Evolutionary conservation across 1,284 basidiomycete species (phyloP).

Genomic region (Volvariella volvacea): DNA sequence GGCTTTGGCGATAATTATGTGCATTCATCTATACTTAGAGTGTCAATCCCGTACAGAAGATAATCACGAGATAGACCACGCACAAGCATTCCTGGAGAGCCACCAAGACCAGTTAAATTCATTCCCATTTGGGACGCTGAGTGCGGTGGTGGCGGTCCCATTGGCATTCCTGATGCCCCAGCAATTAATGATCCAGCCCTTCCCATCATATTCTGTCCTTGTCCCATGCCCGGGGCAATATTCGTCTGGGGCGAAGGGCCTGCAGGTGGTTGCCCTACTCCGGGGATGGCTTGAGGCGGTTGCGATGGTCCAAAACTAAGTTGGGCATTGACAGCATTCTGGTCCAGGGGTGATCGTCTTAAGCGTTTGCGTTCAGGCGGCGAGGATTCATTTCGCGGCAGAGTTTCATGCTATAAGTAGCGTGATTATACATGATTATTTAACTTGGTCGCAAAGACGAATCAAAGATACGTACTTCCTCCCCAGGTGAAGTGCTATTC

Average conservation of each 20-base stretch:
- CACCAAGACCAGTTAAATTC: no score
- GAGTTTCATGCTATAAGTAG: constrained; percentile 36
- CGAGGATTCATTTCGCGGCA: constrained; percentile 50
- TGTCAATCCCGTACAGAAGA: no score
- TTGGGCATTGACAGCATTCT: constrained; percentile 17
- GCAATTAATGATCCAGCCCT: neutral
- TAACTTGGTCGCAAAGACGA: neutral
- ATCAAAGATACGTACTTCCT: constrained; percentile 41
- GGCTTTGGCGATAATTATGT: no score
- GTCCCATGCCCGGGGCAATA: constrained; percentile 15
- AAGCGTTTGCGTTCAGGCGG: constrained; percentile 58
- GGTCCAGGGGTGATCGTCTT: constrained; percentile 49
- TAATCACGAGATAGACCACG: no score
- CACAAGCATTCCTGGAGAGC: no score
- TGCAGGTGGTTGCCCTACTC: constrained; percentile 3
- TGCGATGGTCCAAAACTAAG: constrained; percentile 23
- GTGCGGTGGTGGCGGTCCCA: constrained; percentile 23
- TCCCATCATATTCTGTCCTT: constrained; percentile 5
- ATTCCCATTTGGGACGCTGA: constrained; percentile 28
- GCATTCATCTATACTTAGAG: no score
- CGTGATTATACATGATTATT: constrained; percentile 1
- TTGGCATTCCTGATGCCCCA: no score
- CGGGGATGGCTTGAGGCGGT: constrained; percentile 20
- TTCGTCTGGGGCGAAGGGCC: constrained; percentile 2
- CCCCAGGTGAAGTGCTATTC: constrained; percentile 62